phyloP scores from a whole-genome alignment of 768 basidiomycete genomes.

The Russula emetica region DNA sequence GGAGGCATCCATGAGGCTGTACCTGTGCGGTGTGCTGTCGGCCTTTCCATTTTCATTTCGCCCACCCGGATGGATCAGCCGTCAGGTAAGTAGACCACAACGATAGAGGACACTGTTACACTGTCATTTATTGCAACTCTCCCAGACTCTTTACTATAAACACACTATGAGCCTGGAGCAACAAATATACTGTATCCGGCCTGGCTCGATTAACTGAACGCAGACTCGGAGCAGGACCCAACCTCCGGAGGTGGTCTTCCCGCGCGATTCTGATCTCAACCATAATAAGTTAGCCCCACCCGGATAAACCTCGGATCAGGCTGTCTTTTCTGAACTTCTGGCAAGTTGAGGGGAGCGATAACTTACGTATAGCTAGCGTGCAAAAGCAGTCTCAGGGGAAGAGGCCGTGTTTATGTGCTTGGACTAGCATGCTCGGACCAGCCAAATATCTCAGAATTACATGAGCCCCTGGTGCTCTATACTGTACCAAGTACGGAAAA shows the following conservation, averaged over 20 bases:
- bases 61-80: not conserved
- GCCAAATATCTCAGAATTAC: too few relatives aligned
- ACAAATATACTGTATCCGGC: too few relatives aligned
- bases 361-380: too few relatives aligned
- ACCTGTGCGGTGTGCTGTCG: not conserved
- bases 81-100: not conserved
- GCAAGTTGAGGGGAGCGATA: too few relatives aligned
- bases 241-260: too few relatives aligned
- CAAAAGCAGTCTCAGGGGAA: not conserved
- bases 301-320: not conserved
- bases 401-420: not conserved
- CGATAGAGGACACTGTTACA: not conserved
- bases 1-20: not conserved
- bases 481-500: not conserved
- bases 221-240: not conserved
- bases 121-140: not conserved
- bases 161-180: not conserved
- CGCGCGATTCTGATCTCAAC: not conserved
- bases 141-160: too few relatives aligned
- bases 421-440: too few relatives aligned
- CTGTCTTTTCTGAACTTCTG: not conserved
- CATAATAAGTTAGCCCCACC: not conserved
- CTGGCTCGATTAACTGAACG: not conserved
- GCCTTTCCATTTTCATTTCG: too few relatives aligned
- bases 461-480: not conserved